Percentiles rank a stretch among this genome's conserved stretches.
Conservation (phyloP, 768 basidiomycete genomes). For the Tricholoma matsutake region DNA sequence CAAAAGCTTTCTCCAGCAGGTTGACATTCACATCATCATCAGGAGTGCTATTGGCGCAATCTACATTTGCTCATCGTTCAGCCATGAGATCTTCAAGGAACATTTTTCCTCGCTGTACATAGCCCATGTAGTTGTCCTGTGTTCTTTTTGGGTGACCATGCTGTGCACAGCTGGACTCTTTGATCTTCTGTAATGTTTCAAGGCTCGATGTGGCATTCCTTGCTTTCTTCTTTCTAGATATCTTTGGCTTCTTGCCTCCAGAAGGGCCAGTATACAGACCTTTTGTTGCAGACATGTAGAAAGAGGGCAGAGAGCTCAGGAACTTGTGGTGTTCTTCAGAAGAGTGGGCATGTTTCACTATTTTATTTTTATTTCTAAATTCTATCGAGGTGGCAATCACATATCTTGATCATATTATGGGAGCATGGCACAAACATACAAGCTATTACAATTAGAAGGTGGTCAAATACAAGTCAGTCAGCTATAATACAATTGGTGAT, state of each 20-base stretch:
- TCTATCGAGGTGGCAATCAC: neutral
- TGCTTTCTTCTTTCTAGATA: too few relatives aligned
- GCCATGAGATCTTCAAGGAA: too few relatives aligned
- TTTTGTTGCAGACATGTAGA: too few relatives aligned
- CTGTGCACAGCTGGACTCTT: too few relatives aligned
- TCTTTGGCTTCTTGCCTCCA: too few relatives aligned
- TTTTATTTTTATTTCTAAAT: neutral
- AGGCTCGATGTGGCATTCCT: too few relatives aligned
- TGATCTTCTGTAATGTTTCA: too few relatives aligned
- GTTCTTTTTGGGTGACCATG: too few relatives aligned
- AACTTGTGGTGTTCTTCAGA: neutral
- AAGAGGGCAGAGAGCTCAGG: neutral
- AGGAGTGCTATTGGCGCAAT: neutral
- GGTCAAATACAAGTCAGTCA: neutral
- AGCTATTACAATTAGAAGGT: too few relatives aligned
- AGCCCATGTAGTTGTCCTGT: too few relatives aligned
- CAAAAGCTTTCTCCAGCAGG: slow-evolving; percentile 8
- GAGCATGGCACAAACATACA: neutral
- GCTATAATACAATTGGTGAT: neutral
- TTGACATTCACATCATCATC: slow-evolving; percentile 17
- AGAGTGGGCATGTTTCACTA: neutral
- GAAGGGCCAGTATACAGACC: too few relatives aligned
- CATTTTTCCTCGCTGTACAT: too few relatives aligned
- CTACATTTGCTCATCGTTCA: neutral
- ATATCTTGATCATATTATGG: neutral